Conservation (phyloP, 2,329 filamentous ascomycete species). For the Paramyrothecium roridum region DNA sequence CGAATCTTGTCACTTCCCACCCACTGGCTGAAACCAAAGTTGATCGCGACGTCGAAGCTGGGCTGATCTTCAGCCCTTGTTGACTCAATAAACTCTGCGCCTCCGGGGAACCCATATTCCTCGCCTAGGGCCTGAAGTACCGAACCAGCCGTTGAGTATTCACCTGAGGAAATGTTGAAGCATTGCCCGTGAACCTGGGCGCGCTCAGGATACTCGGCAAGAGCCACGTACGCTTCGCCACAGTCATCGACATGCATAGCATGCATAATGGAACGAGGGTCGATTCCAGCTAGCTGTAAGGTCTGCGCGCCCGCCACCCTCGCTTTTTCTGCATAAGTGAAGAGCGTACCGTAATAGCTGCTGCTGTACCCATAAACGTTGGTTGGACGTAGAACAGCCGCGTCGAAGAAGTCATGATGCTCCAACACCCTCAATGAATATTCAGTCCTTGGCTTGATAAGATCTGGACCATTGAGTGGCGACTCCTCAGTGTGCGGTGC, state of each 20-base stretch:
- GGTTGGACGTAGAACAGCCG: constrained; percentile 41
- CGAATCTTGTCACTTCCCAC: constrained; percentile 38
- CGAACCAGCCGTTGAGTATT: constrained; percentile 40
- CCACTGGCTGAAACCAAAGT: constrained; percentile 38
- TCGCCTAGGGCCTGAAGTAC: constrained; percentile 31
- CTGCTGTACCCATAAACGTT: constrained; percentile 42
- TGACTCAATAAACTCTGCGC: constrained; percentile 17
- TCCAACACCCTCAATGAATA: constrained; percentile 32
- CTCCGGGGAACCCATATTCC: constrained; percentile 35
- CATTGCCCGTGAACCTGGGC: constrained; percentile 29
- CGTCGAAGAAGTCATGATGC: constrained; percentile 35
- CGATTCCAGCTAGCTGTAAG: constrained; percentile 26
- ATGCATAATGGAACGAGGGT: constrained; percentile 38
- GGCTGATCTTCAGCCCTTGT: constrained; percentile 11
- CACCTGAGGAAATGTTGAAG: constrained; percentile 42
- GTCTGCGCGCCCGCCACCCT: constrained; percentile 12
- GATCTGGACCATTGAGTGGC: constrained; percentile 25
- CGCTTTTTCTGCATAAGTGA: constrained; percentile 27
- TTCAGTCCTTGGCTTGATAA: constrained; percentile 25
- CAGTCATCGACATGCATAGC: constrained; percentile 48
- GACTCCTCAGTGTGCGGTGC: constrained; percentile 39
- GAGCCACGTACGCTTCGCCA: constrained; percentile 41
- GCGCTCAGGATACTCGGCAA: constrained; percentile 33
- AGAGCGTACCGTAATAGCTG: constrained; percentile 39
- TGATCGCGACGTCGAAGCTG: constrained; percentile 10